Base-by-base conservation (phyloP, 1,139 yeast species). In the Pneumocystis jirovecii region DNA sequence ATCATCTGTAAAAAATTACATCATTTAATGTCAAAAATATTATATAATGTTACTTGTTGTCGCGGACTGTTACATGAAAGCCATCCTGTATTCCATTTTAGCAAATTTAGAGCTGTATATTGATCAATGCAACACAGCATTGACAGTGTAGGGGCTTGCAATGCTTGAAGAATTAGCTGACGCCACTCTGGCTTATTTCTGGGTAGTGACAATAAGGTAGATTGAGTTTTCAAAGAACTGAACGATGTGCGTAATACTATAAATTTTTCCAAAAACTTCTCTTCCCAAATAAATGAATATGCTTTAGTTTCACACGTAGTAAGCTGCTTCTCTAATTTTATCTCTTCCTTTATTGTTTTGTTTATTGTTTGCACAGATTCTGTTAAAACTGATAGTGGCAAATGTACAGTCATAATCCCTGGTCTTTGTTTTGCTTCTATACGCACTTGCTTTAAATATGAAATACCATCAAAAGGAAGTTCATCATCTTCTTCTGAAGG, bases 11-110 rank as follows among this genome's bases (percentile, higher is more conserved):
- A 65, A 10, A 66, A 63, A 4, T 72, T 68, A 63, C 70, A 65
- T 29, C 65, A 68, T 8, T 67, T 66, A 1, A 73, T 67, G 35
- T 72, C 63, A 74, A 76, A 74, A 25, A 72, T 72, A 19, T 68
- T 70, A 42, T 66, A 69, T 66, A 72, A 72, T 44, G 68, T 70
- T 45, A 74, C 45, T 40, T 74, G 67, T 35, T 69, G 66, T 31
- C 72, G 63, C 6, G 70, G 66, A 35, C 65, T 65, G 7, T 69
- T 70, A 29, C 68, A 70, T 57, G 70, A 68, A 45, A 73, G 61
- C 17, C 66, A 64, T 42, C 64, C 39, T 42, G 70, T 40, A 8
- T 65, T 45, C 60, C 65, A 50, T 42, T 63, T 62, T 45, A 63
- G 64, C 15, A 67, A 68, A 25, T 57, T 64, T 42, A 63, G 62